Evolutionary conservation across 345 rosid genomes (phyloP).

Genomic region (Gossypium herbaceum): DNA sequence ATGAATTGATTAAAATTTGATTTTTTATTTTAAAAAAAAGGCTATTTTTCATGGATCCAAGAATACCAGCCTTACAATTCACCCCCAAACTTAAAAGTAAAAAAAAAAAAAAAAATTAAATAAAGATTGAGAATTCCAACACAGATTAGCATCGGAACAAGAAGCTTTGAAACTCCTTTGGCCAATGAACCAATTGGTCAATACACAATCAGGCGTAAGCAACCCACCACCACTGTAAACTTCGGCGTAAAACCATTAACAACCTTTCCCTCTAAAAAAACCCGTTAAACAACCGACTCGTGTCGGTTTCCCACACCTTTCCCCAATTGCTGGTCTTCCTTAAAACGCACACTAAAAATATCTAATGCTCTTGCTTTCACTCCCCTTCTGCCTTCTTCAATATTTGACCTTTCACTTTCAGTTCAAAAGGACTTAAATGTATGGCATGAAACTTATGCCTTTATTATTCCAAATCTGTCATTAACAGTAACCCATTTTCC

Average conservation of each 20-base stretch:
- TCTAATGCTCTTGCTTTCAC: neutral
- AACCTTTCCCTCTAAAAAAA: no score
- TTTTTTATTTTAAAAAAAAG: neutral
- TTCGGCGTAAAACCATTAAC: no score
- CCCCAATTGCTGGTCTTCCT: neutral
- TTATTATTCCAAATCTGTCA: neutral
- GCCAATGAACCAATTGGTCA: neutral
- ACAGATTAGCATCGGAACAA: conserved; percentile 4
- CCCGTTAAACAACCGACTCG: neutral
- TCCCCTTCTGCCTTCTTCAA: neutral
- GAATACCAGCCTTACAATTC: neutral
- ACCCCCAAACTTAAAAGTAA: neutral
- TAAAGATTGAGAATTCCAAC: neutral
- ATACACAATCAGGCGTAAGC: neutral
- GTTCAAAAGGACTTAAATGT: neutral
- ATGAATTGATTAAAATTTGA: no score
- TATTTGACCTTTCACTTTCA: neutral
- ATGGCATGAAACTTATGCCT: conserved; percentile 4
- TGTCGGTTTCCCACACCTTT: conserved; percentile 11
- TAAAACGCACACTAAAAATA: neutral
- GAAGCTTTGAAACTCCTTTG: neutral
- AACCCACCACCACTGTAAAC: no score
- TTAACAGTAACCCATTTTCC: neutral
- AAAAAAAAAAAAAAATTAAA: no score
- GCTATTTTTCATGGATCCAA: neutral